These are phyloP conservation scores for Kodamaea hsintzibuensis DNA, from an alignment of 805 yeast genomes.

Conservation along the genomic window DNA sequence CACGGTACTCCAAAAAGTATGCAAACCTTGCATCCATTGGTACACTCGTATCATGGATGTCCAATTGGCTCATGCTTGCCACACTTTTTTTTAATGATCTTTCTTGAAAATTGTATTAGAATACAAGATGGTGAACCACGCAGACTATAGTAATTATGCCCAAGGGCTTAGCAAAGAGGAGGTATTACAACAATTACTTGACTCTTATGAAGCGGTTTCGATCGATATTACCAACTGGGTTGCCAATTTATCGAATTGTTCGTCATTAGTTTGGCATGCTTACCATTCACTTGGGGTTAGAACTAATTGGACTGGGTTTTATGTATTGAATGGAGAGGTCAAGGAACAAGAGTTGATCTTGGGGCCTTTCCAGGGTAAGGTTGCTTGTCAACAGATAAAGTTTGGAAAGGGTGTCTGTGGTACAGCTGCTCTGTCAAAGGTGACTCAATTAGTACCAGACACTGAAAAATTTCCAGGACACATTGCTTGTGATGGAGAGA, in stretches of 20 bases:
- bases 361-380: constrained; percentile 97
- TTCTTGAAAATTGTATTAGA: not conserved
- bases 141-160: constrained; percentile 65
- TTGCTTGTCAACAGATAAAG: constrained; percentile 84
- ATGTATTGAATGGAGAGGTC: constrained; percentile 49
- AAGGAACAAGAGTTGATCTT: constrained; percentile 53
- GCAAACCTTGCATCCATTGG: not conserved
- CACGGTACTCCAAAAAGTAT: constrained; percentile 12
- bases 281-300: constrained; percentile 58
- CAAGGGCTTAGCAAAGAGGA: constrained; percentile 46
- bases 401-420: constrained; percentile 94
- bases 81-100: not conserved
- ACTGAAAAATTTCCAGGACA: constrained; percentile 86
- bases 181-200: constrained; percentile 55
- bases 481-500: constrained; percentile 96
- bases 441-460: constrained; percentile 75
- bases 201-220: constrained; percentile 65
- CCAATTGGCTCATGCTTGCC: constrained; percentile 1
- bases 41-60: not conserved
- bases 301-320: constrained; percentile 95
- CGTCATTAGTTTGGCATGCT: constrained; percentile 87
- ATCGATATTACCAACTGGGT: constrained; percentile 79
- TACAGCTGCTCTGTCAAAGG: constrained; percentile 57
- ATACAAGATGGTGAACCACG: constrained; percentile 49
- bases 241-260: constrained; percentile 80